Base-by-base conservation (phyloP, 176 grass and related monocot species). In the Phragmites australis region DNA sequence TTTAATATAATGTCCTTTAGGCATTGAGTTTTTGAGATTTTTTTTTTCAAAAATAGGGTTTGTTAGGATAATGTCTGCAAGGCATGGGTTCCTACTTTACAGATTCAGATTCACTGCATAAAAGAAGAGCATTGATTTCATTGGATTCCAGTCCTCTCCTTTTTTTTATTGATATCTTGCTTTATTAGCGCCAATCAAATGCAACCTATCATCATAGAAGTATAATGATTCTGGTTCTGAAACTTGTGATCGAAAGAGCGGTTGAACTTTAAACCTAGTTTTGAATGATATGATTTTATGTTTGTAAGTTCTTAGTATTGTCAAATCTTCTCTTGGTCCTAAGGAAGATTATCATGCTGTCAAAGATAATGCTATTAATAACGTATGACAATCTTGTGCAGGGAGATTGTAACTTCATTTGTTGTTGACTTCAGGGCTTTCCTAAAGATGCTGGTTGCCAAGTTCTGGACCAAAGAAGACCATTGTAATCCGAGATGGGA, bases 361-460 rank as follows among this genome's bases (percentile, higher is more conserved):
- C 17, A 47, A 75, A 76, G 57, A 54, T 31, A 67, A 40, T 79
- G 22, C 18, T 66, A 34, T 40, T 39, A 66, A 53, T 79, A 50
- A 84, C 59, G 2, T 65, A 45, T 70, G 54, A 0, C 66, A 79
- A 90, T 87, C 61, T 68, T 86, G 69, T 93, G 88, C 96, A 93
- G 92, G 88, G 93, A 95, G 75, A 86, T 93, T 71, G 87, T 94
- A 89, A 89, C 92, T 75, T 89, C 92, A 84, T 89, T 99, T 85
- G 79, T 90, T 86, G 81, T 94, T 83, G 90, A 98, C 90, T 95
- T 98, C 62, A 95, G 96, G 90, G 96, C 74, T 61, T 87, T 98
- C 42, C 59, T 98, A 48, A 90, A 90, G 83, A 95, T 93, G 90
- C n/a, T 98, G 18, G 65, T 81, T 74, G 73, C 86, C 29, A 98